Evolutionary conservation across 1,284 basidiomycete species (phyloP).

Genomic region (Cryptococcus sp.): DNA sequence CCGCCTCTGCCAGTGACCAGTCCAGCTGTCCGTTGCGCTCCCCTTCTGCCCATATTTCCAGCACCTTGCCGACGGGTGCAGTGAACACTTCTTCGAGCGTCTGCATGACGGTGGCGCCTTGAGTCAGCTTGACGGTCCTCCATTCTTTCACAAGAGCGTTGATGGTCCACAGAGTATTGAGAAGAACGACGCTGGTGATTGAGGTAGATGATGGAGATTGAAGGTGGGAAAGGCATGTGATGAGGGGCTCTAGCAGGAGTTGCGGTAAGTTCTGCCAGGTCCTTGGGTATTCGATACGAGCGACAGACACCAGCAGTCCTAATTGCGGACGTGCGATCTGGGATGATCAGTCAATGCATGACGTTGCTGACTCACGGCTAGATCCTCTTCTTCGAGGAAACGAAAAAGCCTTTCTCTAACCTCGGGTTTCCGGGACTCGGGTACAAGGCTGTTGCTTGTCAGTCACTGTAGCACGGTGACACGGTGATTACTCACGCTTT

Average conservation of each 20-base stretch:
- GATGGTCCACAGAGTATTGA: conserved; percentile 54
- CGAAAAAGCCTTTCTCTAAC: conserved; percentile 46
- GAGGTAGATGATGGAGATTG: conserved; percentile 25
- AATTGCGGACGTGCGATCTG: conserved; percentile 54
- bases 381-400: conserved; percentile 51
- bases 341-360: not conserved
- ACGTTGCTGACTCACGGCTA: conserved; percentile 26
- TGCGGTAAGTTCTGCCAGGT: conserved; percentile 45
- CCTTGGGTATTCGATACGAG: conserved; percentile 49
- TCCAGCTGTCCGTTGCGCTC: conserved; percentile 37
- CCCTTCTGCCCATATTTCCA: conserved; percentile 41
- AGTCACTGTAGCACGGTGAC: not conserved
- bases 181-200: conserved; percentile 40
- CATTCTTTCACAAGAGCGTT: conserved; percentile 55
- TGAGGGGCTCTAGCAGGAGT: conserved; percentile 42
- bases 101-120: conserved; percentile 48
- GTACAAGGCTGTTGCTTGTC: conserved; percentile 36
- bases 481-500: conserved; percentile 36
- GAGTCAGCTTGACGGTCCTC: conserved; percentile 48
- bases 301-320: conserved; percentile 46
- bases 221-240: conserved; percentile 39
- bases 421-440: conserved; percentile 48
- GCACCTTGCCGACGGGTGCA: conserved; percentile 37
- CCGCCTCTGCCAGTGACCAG: conserved; percentile 48
- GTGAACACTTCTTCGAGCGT: conserved; percentile 40